Percentiles rank a stretch among this genome's conserved stretches.
These are phyloP conservation scores for Penicillium diatomitis DNA, from an alignment of 495 filamentous ascomycete species.

Conservation along the genomic window DNA sequence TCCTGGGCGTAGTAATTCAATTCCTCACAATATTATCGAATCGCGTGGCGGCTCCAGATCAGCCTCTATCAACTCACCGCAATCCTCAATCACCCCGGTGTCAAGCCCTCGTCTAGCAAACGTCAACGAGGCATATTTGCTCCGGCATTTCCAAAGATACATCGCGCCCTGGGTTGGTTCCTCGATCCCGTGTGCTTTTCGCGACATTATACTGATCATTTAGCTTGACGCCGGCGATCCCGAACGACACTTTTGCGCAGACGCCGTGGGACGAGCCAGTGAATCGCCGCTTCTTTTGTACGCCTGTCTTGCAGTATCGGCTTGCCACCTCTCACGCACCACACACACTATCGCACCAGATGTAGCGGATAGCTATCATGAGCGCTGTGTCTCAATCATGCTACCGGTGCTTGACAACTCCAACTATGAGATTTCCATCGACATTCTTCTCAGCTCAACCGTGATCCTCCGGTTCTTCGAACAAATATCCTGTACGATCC, in stretches of 20 bases:
- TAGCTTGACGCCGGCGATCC: slow-evolving; percentile 34
- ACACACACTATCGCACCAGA: slow-evolving; percentile 23
- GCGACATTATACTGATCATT: neutral
- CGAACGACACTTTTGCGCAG: slow-evolving; percentile 25
- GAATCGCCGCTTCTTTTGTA: slow-evolving; percentile 28
- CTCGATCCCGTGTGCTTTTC: neutral
- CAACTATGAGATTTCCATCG: slow-evolving; percentile 27
- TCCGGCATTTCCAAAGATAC: slow-evolving; percentile 30
- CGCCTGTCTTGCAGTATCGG: slow-evolving; percentile 33
- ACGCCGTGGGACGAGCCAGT: slow-evolving; percentile 28
- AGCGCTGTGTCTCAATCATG: slow-evolving; percentile 35
- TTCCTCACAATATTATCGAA: slow-evolving; percentile 7
- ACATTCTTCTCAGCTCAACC: slow-evolving; percentile 34
- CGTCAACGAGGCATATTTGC: slow-evolving; percentile 33
- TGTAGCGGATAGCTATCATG: slow-evolving; percentile 33
- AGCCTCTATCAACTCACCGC: slow-evolving; percentile 11
- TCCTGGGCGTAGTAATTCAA: slow-evolving; percentile 4
- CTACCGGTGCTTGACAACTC: slow-evolving; percentile 28
- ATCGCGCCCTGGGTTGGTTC: slow-evolving; percentile 30
- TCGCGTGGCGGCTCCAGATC: slow-evolving; percentile 12
- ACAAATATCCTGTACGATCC: slow-evolving; percentile 29
- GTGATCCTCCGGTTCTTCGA: slow-evolving; percentile 37
- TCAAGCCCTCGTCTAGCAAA: slow-evolving; percentile 18
- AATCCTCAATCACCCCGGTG: slow-evolving; percentile 11
- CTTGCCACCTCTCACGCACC: slow-evolving; percentile 31